Evolutionary conservation across 129 eudicot species (phyloP), one percentile per base, ranked within the genome.

Genomic region (Tagetes patula): DNA sequence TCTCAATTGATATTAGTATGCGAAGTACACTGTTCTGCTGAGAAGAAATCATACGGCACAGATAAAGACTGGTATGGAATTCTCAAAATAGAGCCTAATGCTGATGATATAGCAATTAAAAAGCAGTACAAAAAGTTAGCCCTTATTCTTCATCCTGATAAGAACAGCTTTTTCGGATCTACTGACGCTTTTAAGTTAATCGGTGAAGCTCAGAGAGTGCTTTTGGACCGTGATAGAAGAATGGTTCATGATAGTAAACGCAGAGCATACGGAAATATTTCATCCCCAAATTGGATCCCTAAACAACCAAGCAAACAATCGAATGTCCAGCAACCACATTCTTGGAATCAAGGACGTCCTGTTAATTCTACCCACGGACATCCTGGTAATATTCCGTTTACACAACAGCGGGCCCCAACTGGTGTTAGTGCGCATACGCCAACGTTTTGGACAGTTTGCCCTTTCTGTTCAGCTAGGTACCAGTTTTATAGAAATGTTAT

Each of bases 361-460:
- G 77, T 54, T 71, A 78, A 73, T 54, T 42, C 39, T 48, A 33
- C 61, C 20, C 43, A 45, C 12, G 66, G 53, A 34, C 62, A 56
- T 46, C 47, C 76, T 5, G 80, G 67, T 45, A 36, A 47, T 59
- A 42, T 37, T 31, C 83, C 61, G 66, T 61, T 41, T 61, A 37
- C 82, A 3, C 68, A 72, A 31, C 82, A 62, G 55, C 71, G 45
- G 67, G 50, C 75, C 47, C 69, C 73, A 52, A 46, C 79, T 12
- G 4, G 3, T 40, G 63, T 9, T 46, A 20, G 55, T 13, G 74
- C 31, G 40, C 59, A 71, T 8, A 54, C 39, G 64, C 48, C 77
- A 0, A 84, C 93, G 13, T 89, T 89, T 40, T 89, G 96, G 96
- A 89, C 96, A 0, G 64, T 11, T 11, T 89, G 96, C 58, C 90